Evolutionary conservation across 768 basidiomycete genomes (phyloP), one percentile per base, ranked within the genome.

Genomic region (Pisolithus sp.): DNA sequence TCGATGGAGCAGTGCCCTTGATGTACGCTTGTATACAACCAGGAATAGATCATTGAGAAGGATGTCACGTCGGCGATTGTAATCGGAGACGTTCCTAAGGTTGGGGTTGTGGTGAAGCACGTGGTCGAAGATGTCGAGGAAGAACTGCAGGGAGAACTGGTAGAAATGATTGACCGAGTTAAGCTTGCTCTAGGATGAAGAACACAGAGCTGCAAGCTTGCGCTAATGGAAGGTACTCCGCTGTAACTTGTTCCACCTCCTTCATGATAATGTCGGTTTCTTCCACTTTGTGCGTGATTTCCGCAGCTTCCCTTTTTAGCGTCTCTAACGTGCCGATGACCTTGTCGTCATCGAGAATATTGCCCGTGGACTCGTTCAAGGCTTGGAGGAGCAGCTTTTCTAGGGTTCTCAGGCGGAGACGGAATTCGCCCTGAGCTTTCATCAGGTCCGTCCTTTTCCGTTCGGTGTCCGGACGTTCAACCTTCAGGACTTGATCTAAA

Each of bases 361-460:
- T 98, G 50, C 96, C 96, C 0, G 85, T 80, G 0, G 95, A 98
- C 57, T 97, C 95, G 64, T 98, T 99, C 52, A 98, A 80, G 8
- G 94, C 95, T 66, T 95, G 91, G 2, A 98, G 74, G 12, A 98
- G 79, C 15, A 94, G 75, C 68, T 92, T 92, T 69, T 99, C 96
- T 37, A 98, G 78, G 6, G 92, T 92, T 46, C 93, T 82, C 47
- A 98, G 80, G 4, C 93, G 86, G 20, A 97, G 78, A 18, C 89
- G 81, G 83, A 97, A 98, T 73, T 97, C 95, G 34, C 96, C 96
- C 71, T 99, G 96, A 21, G 96, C 84, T 71, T 96, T 97, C 83
- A 97, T 91, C 52, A 99, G 78, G 62, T 98, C 96, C 20, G 93
- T 93, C 45, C 96, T 77, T 72, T 93, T 96, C 63, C 85, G 80